phyloP scores from a whole-genome alignment of 768 basidiomycete species.

The Suillus paluster region DNA sequence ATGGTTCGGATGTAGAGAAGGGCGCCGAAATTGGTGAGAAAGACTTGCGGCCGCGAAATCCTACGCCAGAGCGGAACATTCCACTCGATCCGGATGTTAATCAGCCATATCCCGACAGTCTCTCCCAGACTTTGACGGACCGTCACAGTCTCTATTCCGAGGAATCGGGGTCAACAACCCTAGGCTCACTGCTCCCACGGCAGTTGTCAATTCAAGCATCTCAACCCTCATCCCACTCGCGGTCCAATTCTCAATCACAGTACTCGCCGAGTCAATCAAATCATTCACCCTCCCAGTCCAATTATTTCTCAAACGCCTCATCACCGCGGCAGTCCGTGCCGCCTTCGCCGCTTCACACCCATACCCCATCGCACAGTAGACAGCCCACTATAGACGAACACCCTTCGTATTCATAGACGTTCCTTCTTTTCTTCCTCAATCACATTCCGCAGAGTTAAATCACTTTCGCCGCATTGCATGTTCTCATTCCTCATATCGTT shows the following conservation, averaged over 20 bases:
- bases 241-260: slow-evolving; percentile 36
- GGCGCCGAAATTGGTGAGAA: slow-evolving; percentile 24
- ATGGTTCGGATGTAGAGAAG: slow-evolving; percentile 34
- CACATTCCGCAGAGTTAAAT: not conserved
- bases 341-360: slow-evolving; percentile 33
- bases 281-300: slow-evolving; percentile 8
- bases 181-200: slow-evolving; percentile 37
- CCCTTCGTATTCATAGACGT: slow-evolving; percentile 15
- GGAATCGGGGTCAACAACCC: slow-evolving; percentile 39
- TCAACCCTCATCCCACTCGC: slow-evolving; percentile 29
- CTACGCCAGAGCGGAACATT: slow-evolving; percentile 54
- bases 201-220: slow-evolving; percentile 39
- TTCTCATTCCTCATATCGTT: not conserved
- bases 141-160: slow-evolving; percentile 34
- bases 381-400: slow-evolving; percentile 38
- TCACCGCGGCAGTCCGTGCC: slow-evolving; percentile 36
- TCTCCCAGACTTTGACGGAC: slow-evolving; percentile 26
- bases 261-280: slow-evolving; percentile 25
- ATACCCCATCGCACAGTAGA: slow-evolving; percentile 32
- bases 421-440: not conserved
- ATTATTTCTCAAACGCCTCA: slow-evolving; percentile 24
- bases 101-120: slow-evolving; percentile 49
- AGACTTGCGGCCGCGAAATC: slow-evolving; percentile 49
- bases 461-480: slow-evolving; percentile 4
- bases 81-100: slow-evolving; percentile 45